Evolutionary conservation across 768 basidiomycete genomes (phyloP).

Genomic region (Amanita molliuscula): DNA sequence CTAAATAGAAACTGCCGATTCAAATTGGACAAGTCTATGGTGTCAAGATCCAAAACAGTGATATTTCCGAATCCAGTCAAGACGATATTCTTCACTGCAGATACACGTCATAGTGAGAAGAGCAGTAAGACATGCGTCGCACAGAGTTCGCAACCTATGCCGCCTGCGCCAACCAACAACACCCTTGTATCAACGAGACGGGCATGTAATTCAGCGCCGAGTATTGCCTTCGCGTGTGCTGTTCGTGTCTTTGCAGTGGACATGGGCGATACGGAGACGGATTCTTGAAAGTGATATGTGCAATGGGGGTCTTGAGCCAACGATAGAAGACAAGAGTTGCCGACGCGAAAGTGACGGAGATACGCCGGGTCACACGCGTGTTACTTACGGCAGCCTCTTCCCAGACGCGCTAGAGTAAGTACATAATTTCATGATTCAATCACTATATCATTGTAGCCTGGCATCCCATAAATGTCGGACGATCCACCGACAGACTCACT

Average conservation of each 20-base stretch:
- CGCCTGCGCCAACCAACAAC: constrained; percentile 89
- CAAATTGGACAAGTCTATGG: constrained; percentile 95
- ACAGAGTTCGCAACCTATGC: constrained; percentile 96
- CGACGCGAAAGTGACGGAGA: constrained; percentile 2
- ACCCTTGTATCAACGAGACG: constrained; percentile 58
- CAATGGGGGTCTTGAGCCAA: background rate
- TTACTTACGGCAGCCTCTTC: background rate
- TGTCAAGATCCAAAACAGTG: constrained; percentile 91
- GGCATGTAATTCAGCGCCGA: constrained; percentile 62
- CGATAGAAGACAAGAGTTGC: background rate
- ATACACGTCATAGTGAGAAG: background rate
- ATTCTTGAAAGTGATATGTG: background rate
- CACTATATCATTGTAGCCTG: constrained; percentile 30
- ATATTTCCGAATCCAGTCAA: constrained; percentile 89
- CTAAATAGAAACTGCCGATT: constrained; percentile 95
- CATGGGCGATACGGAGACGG: constrained; percentile 16
- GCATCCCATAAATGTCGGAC: constrained; percentile 22
- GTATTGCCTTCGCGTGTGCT: constrained; percentile 63
- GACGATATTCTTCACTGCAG: constrained; percentile 88
- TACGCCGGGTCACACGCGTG: constrained; percentile 4
- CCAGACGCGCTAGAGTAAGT: background rate
- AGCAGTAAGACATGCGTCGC: constrained; percentile 10
- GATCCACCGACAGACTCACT: background rate
- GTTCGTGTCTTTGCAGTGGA: constrained; percentile 40
- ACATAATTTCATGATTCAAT: constrained; percentile 2